Evolutionary conservation across 495 filamentous ascomycete species (phyloP).

Genomic region (Aspergillus haitiensis): DNA sequence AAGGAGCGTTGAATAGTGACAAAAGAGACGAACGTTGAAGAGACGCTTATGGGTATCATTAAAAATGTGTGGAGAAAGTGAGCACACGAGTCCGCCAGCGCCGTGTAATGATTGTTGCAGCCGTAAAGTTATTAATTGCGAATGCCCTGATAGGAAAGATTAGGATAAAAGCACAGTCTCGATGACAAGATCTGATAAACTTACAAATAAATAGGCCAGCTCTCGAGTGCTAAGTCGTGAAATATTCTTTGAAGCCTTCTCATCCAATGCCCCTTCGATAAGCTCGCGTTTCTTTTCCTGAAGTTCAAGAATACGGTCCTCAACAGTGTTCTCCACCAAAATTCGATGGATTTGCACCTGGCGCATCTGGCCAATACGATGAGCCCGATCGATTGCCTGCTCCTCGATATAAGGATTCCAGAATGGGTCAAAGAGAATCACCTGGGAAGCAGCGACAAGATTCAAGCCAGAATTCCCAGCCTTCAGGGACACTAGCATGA

Average conservation of each 20-base stretch:
- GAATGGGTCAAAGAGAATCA: slow-evolving; percentile 92
- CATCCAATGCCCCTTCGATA: slow-evolving; percentile 80
- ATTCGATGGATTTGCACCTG: slow-evolving; percentile 80
- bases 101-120: slow-evolving; percentile 3
- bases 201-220: slow-evolving; percentile 72
- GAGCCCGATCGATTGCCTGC: slow-evolving; percentile 90
- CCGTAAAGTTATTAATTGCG: neutral
- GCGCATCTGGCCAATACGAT: slow-evolving; percentile 81
- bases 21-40: neutral
- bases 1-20: neutral
- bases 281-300: slow-evolving; percentile 80
- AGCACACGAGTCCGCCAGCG: slow-evolving; percentile 19
- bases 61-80: slow-evolving; percentile 1
- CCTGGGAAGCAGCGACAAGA: slow-evolving; percentile 78
- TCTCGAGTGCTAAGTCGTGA: slow-evolving; percentile 62
- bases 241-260: slow-evolving; percentile 66
- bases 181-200: slow-evolving; percentile 20
- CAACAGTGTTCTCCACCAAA: slow-evolving; percentile 74
- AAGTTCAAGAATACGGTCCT: slow-evolving; percentile 84
- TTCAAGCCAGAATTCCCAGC: slow-evolving; percentile 93
- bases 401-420: slow-evolving; percentile 97
- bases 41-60: slow-evolving; percentile 16
- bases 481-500: slow-evolving; percentile 87
- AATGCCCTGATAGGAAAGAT: slow-evolving; percentile 8
- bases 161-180: slow-evolving; percentile 17